A percentile compares a stretch with the other conserved stretches of the same genome.
Conservation (phyloP, 352 stramenopile genomes). For the Globisporangium parvum region DNA sequence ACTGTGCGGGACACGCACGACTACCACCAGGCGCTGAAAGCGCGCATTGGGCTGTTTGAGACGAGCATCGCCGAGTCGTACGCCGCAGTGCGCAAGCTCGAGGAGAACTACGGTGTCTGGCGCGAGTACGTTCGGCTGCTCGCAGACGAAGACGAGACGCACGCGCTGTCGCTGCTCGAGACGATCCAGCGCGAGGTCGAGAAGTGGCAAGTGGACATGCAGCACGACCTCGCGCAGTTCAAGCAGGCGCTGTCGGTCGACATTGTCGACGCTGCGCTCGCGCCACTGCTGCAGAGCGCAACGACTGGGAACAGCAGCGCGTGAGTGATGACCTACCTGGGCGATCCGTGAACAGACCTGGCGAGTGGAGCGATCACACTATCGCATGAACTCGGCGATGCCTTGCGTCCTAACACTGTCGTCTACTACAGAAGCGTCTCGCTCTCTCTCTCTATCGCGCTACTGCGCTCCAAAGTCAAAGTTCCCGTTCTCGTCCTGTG, state of each 20-base stretch:
- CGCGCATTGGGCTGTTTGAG: constrained; percentile 55
- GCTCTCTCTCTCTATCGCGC: constrained; percentile 8
- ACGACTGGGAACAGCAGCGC: not conserved
- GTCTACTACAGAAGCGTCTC: constrained; percentile 1
- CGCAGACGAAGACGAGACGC: constrained; percentile 60
- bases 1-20: constrained; percentile 53
- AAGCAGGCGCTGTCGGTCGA: constrained; percentile 47
- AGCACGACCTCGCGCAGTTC: constrained; percentile 57
- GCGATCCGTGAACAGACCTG: not conserved
- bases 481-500: constrained; percentile 57
- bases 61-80: constrained; percentile 60
- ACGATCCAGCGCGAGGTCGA: constrained; percentile 61
- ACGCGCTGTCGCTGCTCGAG: constrained; percentile 55
- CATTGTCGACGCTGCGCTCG: constrained; percentile 41
- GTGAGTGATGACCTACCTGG: not conserved
- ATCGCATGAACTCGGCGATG: not conserved
- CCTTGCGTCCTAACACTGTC: not conserved
- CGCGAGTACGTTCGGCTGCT: constrained; percentile 67
- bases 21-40: constrained; percentile 55
- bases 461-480: constrained; percentile 29
- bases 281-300: constrained; percentile 22
- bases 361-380: not conserved
- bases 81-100: constrained; percentile 52
- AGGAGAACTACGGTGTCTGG: constrained; percentile 67
- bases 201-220: constrained; percentile 72